Evolutionary conservation across 371 early-diverging fungal genomes (phyloP).

Genomic region (Syncephalastrum monosporum): DNA sequence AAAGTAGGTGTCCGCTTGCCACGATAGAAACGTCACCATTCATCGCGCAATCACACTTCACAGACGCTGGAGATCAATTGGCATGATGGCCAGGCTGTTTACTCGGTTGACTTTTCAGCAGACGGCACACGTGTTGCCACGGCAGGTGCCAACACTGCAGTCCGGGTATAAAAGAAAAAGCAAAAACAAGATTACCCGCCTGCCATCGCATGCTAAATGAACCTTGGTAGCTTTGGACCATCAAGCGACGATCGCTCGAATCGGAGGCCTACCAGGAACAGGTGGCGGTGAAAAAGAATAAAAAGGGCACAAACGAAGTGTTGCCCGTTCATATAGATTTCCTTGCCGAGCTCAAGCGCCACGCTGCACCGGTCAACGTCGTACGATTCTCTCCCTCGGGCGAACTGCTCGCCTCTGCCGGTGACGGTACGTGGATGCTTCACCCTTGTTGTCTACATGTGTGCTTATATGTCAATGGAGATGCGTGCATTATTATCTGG

Average conservation of each 20-base stretch:
- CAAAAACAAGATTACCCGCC: background rate
- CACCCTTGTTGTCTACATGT: constrained; percentile 1
- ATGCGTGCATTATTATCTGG: constrained; percentile 89
- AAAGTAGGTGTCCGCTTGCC: no score
- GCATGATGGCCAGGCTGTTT: constrained; percentile 92
- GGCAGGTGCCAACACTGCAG: constrained; percentile 88
- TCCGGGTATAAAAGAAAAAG: constrained; percentile 62
- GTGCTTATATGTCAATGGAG: constrained; percentile 32
- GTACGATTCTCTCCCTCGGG: constrained; percentile 90
- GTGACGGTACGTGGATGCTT: constrained; percentile 68
- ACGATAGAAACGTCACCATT: no score
- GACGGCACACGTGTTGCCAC: constrained; percentile 76
- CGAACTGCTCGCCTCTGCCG: constrained; percentile 82
- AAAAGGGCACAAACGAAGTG: constrained; percentile 14
- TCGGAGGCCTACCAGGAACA: constrained; percentile 1
- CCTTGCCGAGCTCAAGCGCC: constrained; percentile 80
- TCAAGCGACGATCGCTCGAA: constrained; percentile 22
- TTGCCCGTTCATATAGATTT: constrained; percentile 72
- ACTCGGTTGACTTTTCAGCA: constrained; percentile 89
- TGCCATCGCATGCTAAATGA: background rate
- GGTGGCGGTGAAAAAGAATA: constrained; percentile 6
- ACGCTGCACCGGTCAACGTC: constrained; percentile 89
- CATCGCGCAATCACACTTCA: background rate
- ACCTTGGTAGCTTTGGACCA: constrained; percentile 65
- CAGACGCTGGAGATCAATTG: constrained; percentile 88